A percentile compares a stretch with the other conserved stretches of the same genome.
phyloP scores from a whole-genome alignment of 2,329 filamentous ascomycete species.

The Cladophialophora immunda region DNA sequence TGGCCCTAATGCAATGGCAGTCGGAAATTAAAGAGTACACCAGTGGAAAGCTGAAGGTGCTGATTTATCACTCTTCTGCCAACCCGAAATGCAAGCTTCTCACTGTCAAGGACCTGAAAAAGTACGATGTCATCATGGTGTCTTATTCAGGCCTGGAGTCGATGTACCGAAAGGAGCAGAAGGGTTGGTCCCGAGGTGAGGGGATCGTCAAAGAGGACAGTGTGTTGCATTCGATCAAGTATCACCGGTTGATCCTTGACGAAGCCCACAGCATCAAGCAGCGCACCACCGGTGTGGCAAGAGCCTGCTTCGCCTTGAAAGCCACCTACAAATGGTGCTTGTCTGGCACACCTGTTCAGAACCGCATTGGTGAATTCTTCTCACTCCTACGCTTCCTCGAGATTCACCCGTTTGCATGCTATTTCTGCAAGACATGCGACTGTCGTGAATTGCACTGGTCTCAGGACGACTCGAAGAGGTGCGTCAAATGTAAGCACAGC shows the following conservation, averaged over 20 bases:
- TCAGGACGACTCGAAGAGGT: constrained; percentile 75
- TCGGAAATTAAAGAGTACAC: constrained; percentile 82
- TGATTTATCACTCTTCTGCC: constrained; percentile 83
- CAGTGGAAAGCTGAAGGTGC: constrained; percentile 85
- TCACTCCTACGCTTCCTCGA: constrained; percentile 92
- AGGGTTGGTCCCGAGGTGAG: constrained; percentile 83
- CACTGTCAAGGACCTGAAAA: constrained; percentile 75
- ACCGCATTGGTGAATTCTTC: constrained; percentile 96
- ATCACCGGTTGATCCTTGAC: constrained; percentile 91
- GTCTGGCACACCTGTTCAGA: constrained; percentile 93
- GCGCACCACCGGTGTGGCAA: constrained; percentile 88
- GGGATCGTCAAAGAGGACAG: constrained; percentile 81
- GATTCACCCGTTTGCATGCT: constrained; percentile 86
- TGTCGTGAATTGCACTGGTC: constrained; percentile 87
- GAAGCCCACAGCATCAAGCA: constrained; percentile 91
- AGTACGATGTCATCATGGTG: constrained; percentile 94
- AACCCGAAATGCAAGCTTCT: constrained; percentile 83
- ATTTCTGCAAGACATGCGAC: constrained; percentile 87
- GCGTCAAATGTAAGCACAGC: constrained; percentile 72
- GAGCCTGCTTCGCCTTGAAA: constrained; percentile 90
- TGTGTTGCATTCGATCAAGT: constrained; percentile 82
- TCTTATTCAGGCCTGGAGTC: constrained; percentile 86
- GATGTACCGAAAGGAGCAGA: constrained; percentile 89
- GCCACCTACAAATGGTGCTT: constrained; percentile 94
- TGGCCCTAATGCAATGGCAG: constrained; percentile 95